Percentiles rank a stretch among this genome's conserved stretches.
Conservation (phyloP, 129 eudicot genomes). For the Gnaphalium uliginosum region DNA sequence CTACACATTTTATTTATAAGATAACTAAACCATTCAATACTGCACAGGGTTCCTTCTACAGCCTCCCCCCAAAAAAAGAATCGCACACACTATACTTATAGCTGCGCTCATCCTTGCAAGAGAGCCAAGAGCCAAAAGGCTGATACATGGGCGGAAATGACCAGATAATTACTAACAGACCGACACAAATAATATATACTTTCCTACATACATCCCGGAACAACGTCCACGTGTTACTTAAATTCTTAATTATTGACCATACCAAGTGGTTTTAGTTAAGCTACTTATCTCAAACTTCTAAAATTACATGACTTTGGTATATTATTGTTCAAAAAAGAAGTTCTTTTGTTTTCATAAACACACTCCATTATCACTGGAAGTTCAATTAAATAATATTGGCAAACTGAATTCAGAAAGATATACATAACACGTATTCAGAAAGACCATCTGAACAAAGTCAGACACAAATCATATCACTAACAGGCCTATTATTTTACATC, state of each 20-base stretch:
- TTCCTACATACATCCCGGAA: constrained; percentile 9
- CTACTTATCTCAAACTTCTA: background rate
- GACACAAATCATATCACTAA: background rate
- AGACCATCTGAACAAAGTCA: background rate
- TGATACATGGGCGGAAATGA: background rate
- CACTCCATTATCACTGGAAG: background rate
- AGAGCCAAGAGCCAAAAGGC: background rate
- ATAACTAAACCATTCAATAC: background rate
- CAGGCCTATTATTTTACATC: background rate
- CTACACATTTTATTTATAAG: background rate
- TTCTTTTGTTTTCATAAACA: background rate
- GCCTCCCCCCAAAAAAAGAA: too few species aligned
- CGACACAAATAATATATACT: background rate
- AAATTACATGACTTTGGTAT: background rate
- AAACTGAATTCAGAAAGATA: constrained; percentile 4
- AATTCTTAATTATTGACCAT: background rate
- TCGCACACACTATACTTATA: too few species aligned
- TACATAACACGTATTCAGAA: background rate
- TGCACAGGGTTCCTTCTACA: background rate
- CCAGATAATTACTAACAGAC: background rate
- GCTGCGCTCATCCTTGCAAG: too few species aligned
- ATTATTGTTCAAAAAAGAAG: background rate
- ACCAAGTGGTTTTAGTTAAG: background rate
- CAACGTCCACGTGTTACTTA: constrained; percentile 11
- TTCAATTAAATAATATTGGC: constrained; percentile 10